phyloP scores from a whole-genome alignment of 495 filamentous ascomycete genomes.

The Aspergillus panamensis region DNA sequence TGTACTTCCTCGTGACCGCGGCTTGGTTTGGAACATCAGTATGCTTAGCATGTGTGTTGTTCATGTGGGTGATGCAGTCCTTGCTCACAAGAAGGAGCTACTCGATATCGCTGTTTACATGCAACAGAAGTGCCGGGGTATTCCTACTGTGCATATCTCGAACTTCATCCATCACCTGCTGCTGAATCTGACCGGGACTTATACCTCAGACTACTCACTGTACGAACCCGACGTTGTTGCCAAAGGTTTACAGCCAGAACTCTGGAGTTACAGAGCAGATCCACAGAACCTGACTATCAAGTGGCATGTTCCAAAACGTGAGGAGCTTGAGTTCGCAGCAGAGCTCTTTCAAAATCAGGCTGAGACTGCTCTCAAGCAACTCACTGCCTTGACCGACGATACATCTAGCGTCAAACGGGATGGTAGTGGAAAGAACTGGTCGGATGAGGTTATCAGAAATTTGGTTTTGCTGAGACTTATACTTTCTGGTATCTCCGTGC shows the following conservation, averaged over 20 bases:
- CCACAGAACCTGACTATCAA: conserved; percentile 74
- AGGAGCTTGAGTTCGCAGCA: conserved; percentile 83
- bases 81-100: conserved; percentile 82
- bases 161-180: conserved; percentile 98
- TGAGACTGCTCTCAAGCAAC: conserved; percentile 59
- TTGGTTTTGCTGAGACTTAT: conserved; percentile 80
- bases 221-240: conserved; percentile 67
- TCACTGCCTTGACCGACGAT: conserved; percentile 73
- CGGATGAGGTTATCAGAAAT: conserved; percentile 89
- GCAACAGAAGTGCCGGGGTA: conserved; percentile 89
- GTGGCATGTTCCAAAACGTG: conserved; percentile 81
- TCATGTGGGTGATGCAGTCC: conserved; percentile 84
- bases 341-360: conserved; percentile 80
- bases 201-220: conserved; percentile 81
- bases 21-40: conserved; percentile 93
- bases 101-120: conserved; percentile 92
- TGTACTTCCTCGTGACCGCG: conserved; percentile 87
- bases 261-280: conserved; percentile 74
- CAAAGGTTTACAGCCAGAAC: conserved; percentile 56
- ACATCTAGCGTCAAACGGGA: conserved; percentile 84
- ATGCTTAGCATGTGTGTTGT: conserved; percentile 98
- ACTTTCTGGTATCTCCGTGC: conserved; percentile 78
- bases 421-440: conserved; percentile 97
- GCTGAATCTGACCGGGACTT: conserved; percentile 92
- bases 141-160: conserved; percentile 90